Base-by-base conservation (phyloP, 2,329 filamentous ascomycete genomes). In the Trichoderma afroharzianum region DNA sequence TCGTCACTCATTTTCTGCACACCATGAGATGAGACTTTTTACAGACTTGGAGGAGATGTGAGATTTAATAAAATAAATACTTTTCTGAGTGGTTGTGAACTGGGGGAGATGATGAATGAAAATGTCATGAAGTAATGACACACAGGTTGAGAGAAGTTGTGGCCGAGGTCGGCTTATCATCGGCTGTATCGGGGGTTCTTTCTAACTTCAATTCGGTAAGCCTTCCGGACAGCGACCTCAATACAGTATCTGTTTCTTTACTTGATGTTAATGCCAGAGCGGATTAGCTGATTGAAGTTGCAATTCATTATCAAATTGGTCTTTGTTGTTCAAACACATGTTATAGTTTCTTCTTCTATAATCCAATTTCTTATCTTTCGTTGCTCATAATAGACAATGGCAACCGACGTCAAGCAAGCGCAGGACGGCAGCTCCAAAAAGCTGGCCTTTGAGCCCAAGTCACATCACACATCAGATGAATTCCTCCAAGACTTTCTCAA, bases 401-500 rank as follows among this genome's bases (percentile, higher is more conserved):
- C 82, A 84, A 63, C 83, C 86, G 61, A 83, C 86, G 72, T 85
- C 84, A 76, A 88, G 86, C 77, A 82, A 75, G 57, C 18, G 77
- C 82, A 53, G 79, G 85, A 81, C 28, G 80, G 82, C 62, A 85
- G 87, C 74, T 77, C 81, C 24, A 78, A 62, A 53, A 50, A 76
- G 64, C 76, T 81, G 32, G 77, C 80, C 33, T 77, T 84, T 62
- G 81, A 85, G 75, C 83, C 87, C 67, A 87, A 84, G 76, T 90
- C 89, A 5, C 80, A 85, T 69, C 89, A 95, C 80, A 87, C 93
- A 47, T 83, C 91, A 73, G 94, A 97, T 78, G 87, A 90, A 14
- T 88, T 90, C 69, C 87, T 97, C 3, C 88, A 89, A 71, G 90
- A 92, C 70, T 98, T 98, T 80, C 86, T 95, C 47, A 85, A 89